Base-by-base conservation (phyloP, 176 grass and related monocot genomes). In the Triticum monococcum region DNA sequence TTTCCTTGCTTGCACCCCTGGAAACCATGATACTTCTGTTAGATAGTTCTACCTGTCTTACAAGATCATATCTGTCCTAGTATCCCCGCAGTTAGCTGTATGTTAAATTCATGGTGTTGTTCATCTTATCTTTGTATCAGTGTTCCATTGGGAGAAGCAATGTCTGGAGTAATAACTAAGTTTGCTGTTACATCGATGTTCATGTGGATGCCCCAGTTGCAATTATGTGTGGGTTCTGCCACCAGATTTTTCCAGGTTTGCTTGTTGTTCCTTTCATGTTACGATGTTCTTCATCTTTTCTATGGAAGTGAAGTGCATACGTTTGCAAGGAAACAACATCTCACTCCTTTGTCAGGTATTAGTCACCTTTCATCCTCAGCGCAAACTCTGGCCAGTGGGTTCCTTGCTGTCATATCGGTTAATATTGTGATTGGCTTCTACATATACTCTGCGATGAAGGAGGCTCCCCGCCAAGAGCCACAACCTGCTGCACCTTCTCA, bases 401-500 rank as follows among this genome's bases (percentile, higher is more conserved):
- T 98, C 74, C 80, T 98, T 59, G 96, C 96, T 9, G 91, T 98
- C 70, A 88, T 98, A 88, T 94, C 96, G 0, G 86, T 98, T 65
- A 98, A 94, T 86, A 25, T 95, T 46, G 89, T 98, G 60, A 98
- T 98, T 0, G 89, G 87, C 33, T 85, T 92, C 31, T 98, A 98
- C 71, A 98, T 98, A 43, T 90, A 86, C 46, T 92, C 93, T 74
- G 91, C 89, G 24, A 90, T 98, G 88, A 94, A 94, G 73, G 86
- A 89, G 75, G 63, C 78, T 25, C 71, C 84, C 16, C 61, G 57
- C 79, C 77, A 41, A 30, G 91, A 90, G 78, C 90, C 84, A 64
- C 89, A 95, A 75, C 90, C 96, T n/a, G 96, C 95, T 89, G 88
- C 91, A 88, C 89, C 54, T 98, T 98, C 82, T 74, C 95, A 75